Percentiles rank a stretch among this genome's conserved stretches.
These are phyloP conservation scores for Umbilicus rupestris DNA, from an alignment of 164 flowering plant genomes.

Conservation along the genomic window DNA sequence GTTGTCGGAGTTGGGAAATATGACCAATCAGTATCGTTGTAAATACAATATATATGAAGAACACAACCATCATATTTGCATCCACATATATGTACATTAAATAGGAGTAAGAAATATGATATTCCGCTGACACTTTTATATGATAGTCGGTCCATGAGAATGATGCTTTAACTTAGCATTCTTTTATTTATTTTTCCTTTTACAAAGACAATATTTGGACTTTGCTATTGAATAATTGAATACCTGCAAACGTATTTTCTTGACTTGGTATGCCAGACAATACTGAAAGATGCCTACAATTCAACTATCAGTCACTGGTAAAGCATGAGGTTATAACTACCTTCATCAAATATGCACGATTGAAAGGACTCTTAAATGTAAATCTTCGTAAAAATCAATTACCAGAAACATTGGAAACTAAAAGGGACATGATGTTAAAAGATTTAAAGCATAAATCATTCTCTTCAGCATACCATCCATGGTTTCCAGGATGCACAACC, in stretches of 20 bases:
- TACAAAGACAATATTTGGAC: background rate
- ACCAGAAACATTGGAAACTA: background rate
- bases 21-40: background rate
- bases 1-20: background rate
- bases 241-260: slow-evolving; percentile 90
- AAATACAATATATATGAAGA: background rate
- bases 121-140: background rate
- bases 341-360: background rate
- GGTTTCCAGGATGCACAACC: background rate
- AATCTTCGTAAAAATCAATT: background rate
- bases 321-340: background rate
- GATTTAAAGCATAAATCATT: background rate
- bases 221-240: background rate
- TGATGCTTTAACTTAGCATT: background rate
- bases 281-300: slow-evolving; percentile 73
- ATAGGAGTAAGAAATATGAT: background rate
- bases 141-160: background rate
- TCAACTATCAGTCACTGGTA: background rate
- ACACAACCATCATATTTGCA: background rate
- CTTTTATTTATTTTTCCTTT: too few relatives aligned
- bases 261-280: slow-evolving; percentile 81
- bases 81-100: background rate
- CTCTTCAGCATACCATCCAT: background rate
- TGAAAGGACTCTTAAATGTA: background rate
- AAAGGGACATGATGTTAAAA: background rate